These are phyloP conservation scores for Ehretia macrophylla DNA, from an alignment of 257 asterid species.

Conservation along the genomic window DNA sequence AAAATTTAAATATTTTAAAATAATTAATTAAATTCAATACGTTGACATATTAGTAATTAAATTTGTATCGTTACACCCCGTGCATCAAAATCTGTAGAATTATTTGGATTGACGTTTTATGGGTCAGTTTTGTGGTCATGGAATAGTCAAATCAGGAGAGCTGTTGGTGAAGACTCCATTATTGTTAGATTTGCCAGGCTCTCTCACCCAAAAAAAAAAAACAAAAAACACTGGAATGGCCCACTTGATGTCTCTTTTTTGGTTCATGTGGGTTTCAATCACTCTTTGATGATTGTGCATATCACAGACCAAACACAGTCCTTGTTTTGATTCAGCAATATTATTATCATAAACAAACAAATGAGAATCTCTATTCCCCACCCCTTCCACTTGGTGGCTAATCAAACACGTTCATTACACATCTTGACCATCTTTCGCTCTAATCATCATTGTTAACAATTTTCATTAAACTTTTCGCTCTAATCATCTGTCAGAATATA, in stretches of 20 bases:
- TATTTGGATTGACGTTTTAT: conserved; percentile 16
- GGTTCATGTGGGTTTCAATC: conserved; percentile 31
- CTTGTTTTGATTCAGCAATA: conserved; percentile 12
- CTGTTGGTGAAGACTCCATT: conserved; percentile 36
- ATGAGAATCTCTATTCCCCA: conserved; percentile 5
- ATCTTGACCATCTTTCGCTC: conserved; percentile 6
- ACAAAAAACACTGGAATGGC: conserved; percentile 19
- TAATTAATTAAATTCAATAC: too few species aligned
- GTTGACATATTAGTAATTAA: too few species aligned
- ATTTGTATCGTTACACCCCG: too few species aligned
- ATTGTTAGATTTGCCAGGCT: conserved; percentile 21
- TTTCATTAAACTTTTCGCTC: too few species aligned
- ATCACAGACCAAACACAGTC: not conserved
- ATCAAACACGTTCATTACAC: conserved; percentile 20
- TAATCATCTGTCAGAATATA: too few species aligned
- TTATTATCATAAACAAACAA: conserved; percentile 11
- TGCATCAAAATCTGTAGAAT: too few species aligned
- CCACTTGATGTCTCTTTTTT: conserved; percentile 32
- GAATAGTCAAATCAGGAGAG: conserved; percentile 41
- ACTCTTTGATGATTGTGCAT: conserved; percentile 36
- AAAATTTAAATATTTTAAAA: too few species aligned
- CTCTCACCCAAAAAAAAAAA: conserved; percentile 10
- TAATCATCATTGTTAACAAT: conserved; percentile 6
- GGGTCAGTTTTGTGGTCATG: conserved; percentile 11
- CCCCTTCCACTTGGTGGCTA: conserved; percentile 11